A percentile compares a stretch with the other conserved stretches of the same genome.
Evolutionary conservation across 768 basidiomycete genomes (phyloP).

Genomic region (Termitomyces heimii): DNA sequence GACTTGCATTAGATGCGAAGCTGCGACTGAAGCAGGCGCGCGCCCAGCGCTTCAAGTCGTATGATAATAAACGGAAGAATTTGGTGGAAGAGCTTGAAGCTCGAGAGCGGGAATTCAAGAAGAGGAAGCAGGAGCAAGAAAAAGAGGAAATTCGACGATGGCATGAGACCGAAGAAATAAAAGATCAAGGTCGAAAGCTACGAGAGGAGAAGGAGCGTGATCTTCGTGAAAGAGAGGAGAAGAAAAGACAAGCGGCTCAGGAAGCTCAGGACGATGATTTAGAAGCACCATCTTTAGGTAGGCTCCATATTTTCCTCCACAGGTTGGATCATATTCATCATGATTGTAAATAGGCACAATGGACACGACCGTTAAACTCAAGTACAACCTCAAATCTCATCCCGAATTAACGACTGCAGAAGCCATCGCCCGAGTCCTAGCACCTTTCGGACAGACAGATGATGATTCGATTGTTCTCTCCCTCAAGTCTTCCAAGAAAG

Average conservation of each 20-base stretch:
- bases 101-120: conserved; percentile 73
- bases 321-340: neutral
- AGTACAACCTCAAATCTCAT: conserved; percentile 54
- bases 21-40: conserved; percentile 65
- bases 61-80: conserved; percentile 67
- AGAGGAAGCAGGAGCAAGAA: conserved; percentile 55
- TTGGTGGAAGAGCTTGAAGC: conserved; percentile 77
- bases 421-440: conserved; percentile 44
- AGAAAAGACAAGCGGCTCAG: conserved; percentile 25
- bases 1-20: conserved; percentile 76
- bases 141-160: conserved; percentile 47
- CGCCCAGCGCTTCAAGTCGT: conserved; percentile 61
- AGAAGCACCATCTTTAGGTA: conserved; percentile 57
- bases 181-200: conserved; percentile 65
- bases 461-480: conserved; percentile 61
- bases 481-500: conserved; percentile 55
- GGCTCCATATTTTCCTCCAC: conserved; percentile 10
- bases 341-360: conserved; percentile 37
- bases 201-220: conserved; percentile 63
- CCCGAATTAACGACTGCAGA: conserved; percentile 49
- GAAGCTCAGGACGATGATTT: conserved; percentile 30
- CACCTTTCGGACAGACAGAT: conserved; percentile 60
- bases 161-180: conserved; percentile 65
- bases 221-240: conserved; percentile 36
- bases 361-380: conserved; percentile 74